Base-by-base conservation (phyloP, 768 basidiomycete species). In the Boletus tomentosulus region DNA sequence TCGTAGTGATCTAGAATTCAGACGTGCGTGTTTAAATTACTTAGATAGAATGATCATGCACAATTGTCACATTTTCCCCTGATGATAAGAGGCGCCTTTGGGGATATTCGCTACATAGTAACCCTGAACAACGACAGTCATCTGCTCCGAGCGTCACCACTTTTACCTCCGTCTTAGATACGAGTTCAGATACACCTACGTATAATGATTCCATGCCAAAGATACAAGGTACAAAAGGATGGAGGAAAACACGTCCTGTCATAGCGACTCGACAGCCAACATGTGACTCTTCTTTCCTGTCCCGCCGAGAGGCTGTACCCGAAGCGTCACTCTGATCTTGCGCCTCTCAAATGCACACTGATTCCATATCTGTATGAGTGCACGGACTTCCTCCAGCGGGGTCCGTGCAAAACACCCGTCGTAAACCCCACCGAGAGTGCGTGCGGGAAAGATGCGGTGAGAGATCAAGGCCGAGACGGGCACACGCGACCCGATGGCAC, bases 261-360 rank as follows among this genome's bases (percentile, higher is more conserved):
- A 69, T 0, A 71, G 53, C 33, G 68, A 67, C 34, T 69, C 63
- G 5, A 69, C 59, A 13, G 69, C 15, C 44, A 69, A 54, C n/a
- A 49, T 35, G 5, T 58, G 62, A 2, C 25, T 38, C 28, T 41
- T 48, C 53, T 22, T 59, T 15, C 39, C 25, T n/a, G 22, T n/a
- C 19, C 49, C 54, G 27, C 49, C 54, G 27, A 33, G 39, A 19
- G 38, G 37, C n/a, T 22, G 54, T 19, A 46, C 37, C 24, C 54
- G 58, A 6, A 71, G 58, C 15, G 44, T 50, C 27, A 60, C 66
- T 7, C 53, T 52, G 41, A 69, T 50, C 51, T 67, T 69, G 34
- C 68, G 67, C 30, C 68, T 60, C 54, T 71, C 67, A 12, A 69
- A 64, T 5, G 68, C 68, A 54, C 68, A 64, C 50, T 69, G 57